phyloP scores from a whole-genome alignment of 176 grass and related monocot species.

The Oropetium thomaeum region DNA sequence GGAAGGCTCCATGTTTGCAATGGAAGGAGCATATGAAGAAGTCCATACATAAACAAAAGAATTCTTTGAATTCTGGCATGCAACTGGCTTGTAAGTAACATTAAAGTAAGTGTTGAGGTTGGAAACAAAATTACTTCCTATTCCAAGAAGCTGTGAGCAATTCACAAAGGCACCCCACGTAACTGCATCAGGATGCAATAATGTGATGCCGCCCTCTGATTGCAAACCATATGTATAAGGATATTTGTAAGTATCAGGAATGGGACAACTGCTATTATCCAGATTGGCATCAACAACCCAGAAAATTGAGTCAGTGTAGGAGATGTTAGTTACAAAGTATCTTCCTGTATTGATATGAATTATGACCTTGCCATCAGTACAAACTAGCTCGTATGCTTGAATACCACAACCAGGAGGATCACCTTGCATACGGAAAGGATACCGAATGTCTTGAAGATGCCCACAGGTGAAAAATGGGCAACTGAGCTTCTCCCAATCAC shows the following conservation, averaged over 20 bases:
- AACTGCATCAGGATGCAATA: neutral
- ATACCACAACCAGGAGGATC: slow-evolving; percentile 16
- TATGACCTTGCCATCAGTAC: neutral
- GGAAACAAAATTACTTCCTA: neutral
- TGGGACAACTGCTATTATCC: neutral
- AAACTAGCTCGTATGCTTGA: neutral
- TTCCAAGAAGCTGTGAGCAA: neutral
- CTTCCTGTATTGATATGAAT: neutral
- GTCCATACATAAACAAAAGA: slow-evolving; percentile 29
- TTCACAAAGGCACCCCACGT: neutral
- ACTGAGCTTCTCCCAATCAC: neutral
- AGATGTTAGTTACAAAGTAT: slow-evolving; percentile 24
- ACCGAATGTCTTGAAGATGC: neutral
- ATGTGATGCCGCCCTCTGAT: too few species aligned
- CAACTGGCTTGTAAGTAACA: neutral
- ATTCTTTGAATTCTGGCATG: neutral
- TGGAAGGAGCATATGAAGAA: neutral
- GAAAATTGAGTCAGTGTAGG: neutral
- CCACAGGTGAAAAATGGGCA: slow-evolving; percentile 42
- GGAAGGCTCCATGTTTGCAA: neutral
- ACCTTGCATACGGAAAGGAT: slow-evolving; percentile 22
- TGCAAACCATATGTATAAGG: neutral
- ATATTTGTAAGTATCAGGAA: neutral
- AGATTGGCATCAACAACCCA: slow-evolving; percentile 7
- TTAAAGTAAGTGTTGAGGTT: neutral